These are phyloP conservation scores for Apium graveolens DNA, from an alignment of 129 eudicot species.

Conservation along the genomic window DNA sequence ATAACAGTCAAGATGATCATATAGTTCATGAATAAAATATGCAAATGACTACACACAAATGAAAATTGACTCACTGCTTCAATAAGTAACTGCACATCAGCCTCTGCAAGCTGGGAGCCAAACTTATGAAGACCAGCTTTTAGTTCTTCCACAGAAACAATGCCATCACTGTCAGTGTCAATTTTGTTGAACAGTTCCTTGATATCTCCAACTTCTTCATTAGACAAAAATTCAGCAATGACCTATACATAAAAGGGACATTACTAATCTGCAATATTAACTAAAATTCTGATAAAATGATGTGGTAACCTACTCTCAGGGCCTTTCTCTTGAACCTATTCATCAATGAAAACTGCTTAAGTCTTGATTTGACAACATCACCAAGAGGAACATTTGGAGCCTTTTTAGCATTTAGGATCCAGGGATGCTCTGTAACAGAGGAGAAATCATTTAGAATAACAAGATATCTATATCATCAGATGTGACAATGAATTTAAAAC, in stretches of 20 bases:
- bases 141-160: slow-evolving; percentile 60
- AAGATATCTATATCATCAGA: neutral
- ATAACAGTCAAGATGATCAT: neutral
- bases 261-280: neutral
- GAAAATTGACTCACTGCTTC: slow-evolving; percentile 66
- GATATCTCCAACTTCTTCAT: slow-evolving; percentile 80
- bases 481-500: neutral
- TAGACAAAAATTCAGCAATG: slow-evolving; percentile 83
- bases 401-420: slow-evolving; percentile 88
- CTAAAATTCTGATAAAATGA: neutral
- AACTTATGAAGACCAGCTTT: slow-evolving; percentile 56
- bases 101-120: slow-evolving; percentile 61
- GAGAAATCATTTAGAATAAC: neutral
- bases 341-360: slow-evolving; percentile 93
- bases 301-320: slow-evolving; percentile 48
- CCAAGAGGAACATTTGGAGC: slow-evolving; percentile 94
- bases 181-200: slow-evolving; percentile 69
- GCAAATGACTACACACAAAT: neutral
- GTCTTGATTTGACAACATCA: slow-evolving; percentile 83
- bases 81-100: slow-evolving; percentile 76
- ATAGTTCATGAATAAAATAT: neutral
- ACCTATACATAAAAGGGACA: slow-evolving; percentile 37
- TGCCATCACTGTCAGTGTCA: slow-evolving; percentile 72
- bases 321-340: slow-evolving; percentile 96
- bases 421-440: slow-evolving; percentile 51